Conservation (phyloP, 106 monocot species). For the Dactylorhiza incarnata region DNA sequence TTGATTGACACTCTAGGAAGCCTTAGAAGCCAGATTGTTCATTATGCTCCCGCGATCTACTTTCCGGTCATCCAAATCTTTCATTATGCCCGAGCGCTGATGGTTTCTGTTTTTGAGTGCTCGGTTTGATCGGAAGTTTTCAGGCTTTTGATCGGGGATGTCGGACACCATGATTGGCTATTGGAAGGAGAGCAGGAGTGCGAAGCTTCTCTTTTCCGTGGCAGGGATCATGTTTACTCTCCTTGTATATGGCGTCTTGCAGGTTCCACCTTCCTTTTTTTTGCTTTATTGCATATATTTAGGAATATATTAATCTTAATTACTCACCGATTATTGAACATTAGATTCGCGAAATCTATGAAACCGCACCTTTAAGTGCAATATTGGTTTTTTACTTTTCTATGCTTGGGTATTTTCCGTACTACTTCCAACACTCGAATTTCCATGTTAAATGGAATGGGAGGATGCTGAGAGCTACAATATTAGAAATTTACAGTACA, state of each 20-base stretch:
- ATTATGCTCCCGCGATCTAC: too few species aligned
- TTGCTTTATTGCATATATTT: neutral
- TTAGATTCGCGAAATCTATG: too few species aligned
- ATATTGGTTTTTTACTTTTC: neutral
- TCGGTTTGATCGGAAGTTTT: neutral
- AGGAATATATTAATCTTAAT: neutral
- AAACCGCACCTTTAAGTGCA: neutral
- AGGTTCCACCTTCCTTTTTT: conserved; percentile 29
- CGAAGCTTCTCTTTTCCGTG: conserved; percentile 57
- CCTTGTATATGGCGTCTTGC: conserved; percentile 77
- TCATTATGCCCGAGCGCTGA: too few species aligned
- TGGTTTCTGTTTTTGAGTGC: too few species aligned
- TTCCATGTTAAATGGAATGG: neutral
- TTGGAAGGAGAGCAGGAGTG: conserved; percentile 30
- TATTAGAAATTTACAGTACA: neutral
- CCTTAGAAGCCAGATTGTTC: too few species aligned
- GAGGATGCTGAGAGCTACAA: neutral
- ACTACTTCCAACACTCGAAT: neutral
- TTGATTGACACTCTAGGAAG: too few species aligned
- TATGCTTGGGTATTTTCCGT: neutral
- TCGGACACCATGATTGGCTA: conserved; percentile 16
- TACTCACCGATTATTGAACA: neutral
- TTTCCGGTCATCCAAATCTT: too few species aligned
- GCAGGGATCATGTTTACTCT: conserved; percentile 88
- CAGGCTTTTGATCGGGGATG: conserved; percentile 8